These are phyloP conservation scores for Pseudogymnoascus sp. DNA, from an alignment of 2,329 filamentous ascomycete genomes.

Conservation along the genomic window DNA sequence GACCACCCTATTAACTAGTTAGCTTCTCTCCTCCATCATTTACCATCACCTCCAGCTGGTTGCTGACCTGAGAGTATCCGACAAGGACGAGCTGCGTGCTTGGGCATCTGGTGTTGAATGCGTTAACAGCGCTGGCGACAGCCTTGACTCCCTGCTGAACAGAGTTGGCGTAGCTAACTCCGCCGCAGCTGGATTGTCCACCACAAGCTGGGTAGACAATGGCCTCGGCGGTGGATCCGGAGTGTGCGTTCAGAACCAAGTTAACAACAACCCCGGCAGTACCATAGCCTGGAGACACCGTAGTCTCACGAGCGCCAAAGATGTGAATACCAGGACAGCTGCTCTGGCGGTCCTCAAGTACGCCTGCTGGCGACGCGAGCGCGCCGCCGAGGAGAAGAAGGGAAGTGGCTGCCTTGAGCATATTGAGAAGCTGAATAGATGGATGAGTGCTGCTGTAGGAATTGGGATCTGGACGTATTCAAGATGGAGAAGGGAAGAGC, in stretches of 20 bases:
- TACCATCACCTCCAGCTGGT: neutral
- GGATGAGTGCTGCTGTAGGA: neutral
- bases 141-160: conserved; percentile 48
- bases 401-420: conserved; percentile 3
- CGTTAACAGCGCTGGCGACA: conserved; percentile 50
- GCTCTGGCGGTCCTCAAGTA: conserved; percentile 2
- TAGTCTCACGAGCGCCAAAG: conserved; percentile 44
- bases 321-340: conserved; percentile 38
- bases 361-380: conserved; percentile 4
- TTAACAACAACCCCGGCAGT: conserved; percentile 42
- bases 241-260: conserved; percentile 37
- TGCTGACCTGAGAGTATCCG: conserved; percentile 50
- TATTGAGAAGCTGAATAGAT: neutral
- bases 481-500: neutral
- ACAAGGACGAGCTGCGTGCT: conserved; percentile 49
- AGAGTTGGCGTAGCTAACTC: conserved; percentile 51
- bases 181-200: conserved; percentile 48
- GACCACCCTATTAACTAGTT: conserved; percentile 38
- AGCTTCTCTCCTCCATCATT: conserved; percentile 3
- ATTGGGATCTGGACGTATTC: neutral
- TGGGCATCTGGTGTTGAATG: conserved; percentile 48
- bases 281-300: conserved; percentile 41
- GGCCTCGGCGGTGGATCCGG: conserved; percentile 44
- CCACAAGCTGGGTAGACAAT: conserved; percentile 55
- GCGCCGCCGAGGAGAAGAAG: conserved; percentile 1